Evolutionary conservation across 805 yeast genomes (phyloP), one percentile per base, ranked within the genome.

Genomic region (Pichia kluyveri): DNA sequence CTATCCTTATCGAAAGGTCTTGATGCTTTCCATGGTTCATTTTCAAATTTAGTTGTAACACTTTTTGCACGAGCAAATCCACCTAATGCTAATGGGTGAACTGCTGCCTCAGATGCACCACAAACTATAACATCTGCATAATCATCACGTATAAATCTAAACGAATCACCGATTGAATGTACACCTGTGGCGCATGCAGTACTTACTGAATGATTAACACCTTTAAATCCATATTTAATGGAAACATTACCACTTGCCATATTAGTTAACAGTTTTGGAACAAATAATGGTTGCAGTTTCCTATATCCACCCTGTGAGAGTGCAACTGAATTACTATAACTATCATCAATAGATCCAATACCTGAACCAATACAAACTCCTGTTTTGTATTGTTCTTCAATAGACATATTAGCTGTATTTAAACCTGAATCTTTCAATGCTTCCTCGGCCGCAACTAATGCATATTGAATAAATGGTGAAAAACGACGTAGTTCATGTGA

Each of bases 181-280:
- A 84, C 77, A 0, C 99, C 99, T 0, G 99, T 89, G 5, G 99
- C 96, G 69, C 99, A 93, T 0, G 99, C 99, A 0, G 98, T 89
- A 2, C 96, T 77, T 0, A 81, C 93, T 0, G 95, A 71, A 60
- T 90, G 96, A 40, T 86, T 78, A 2, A 96, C 95, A 0, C 99
- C 99, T 56, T 76, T 70, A 38, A 89, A 68, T 1, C 85, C 84
- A 56, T 80, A 78, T 53, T 78, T 74, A 48, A 93, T 90, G 8
- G 96, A 83, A 8, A 93, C 78, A 51, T 88, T 81, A 3, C 98
- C 97, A 0, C 90, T 88, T 0, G 96, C 96, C 98, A 93, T 93
- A 61, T 93, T 93, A 38, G 86, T 77, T 38, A 93, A 70, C 43
- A 91, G 66, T 54, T 77, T 80, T 0, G 99, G 98, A 7, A 93